Evolutionary conservation across 495 filamentous ascomycete species (phyloP).

Genomic region (Amphirosellinia nigrospora): DNA sequence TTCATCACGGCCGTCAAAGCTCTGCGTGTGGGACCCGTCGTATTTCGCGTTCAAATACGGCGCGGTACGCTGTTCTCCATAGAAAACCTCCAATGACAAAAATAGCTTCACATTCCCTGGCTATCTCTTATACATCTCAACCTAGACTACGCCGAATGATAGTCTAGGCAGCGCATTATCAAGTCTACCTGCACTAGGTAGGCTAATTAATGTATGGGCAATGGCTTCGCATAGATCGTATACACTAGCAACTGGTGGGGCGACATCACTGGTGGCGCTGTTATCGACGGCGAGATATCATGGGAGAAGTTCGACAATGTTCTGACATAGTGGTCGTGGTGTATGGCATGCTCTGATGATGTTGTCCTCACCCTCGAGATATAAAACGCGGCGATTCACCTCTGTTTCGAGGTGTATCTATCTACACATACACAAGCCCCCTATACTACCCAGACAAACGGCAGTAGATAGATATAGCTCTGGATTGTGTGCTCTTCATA

Average conservation of each 20-base stretch:
- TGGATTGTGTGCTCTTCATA: background rate
- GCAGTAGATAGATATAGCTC: background rate
- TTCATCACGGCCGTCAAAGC: background rate
- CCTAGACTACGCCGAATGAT: background rate
- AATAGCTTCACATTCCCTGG: background rate
- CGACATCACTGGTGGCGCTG: background rate
- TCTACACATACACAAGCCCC: background rate
- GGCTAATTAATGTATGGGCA: background rate
- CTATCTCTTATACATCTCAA: background rate
- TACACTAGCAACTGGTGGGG: background rate
- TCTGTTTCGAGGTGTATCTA: background rate
- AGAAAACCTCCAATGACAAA: background rate
- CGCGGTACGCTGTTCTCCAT: background rate
- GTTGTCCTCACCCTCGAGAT: background rate
- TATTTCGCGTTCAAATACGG: background rate
- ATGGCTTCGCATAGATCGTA: background rate
- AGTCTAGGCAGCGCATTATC: background rate
- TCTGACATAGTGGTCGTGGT: background rate
- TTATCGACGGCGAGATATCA: background rate
- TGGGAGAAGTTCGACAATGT: background rate
- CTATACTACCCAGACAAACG: background rate
- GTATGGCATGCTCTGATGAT: background rate
- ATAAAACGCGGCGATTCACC: background rate
- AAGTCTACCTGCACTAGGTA: background rate
- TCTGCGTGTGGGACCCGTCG: background rate